phyloP scores from a whole-genome alignment of 352 stramenopile genomes.

The Globisporangium emineosum region DNA sequence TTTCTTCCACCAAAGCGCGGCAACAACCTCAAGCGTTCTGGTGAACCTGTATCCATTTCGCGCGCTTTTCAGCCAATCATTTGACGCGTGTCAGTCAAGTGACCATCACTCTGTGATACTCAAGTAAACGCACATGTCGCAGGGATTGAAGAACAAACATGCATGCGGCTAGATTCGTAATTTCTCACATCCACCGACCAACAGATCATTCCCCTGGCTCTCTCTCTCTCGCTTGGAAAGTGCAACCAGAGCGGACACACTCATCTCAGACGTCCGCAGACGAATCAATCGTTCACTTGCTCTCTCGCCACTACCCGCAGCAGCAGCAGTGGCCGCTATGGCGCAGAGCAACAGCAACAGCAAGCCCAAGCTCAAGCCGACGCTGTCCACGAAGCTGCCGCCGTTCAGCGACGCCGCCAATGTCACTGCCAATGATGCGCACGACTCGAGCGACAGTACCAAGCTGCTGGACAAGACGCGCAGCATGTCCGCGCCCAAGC shows the following conservation, averaged over 20 bases:
- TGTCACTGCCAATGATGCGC: not conserved
- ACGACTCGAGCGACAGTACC: constrained; percentile 11
- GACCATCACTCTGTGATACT: constrained; percentile 18
- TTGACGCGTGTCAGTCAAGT: not conserved
- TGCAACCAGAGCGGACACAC: not conserved
- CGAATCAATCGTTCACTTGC: constrained; percentile 4
- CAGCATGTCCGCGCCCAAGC: not conserved
- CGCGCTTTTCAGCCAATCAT: constrained; percentile 6
- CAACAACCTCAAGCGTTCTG: not conserved
- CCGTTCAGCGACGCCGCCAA: not conserved
- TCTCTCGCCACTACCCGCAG: not conserved
- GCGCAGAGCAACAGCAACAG: not conserved
- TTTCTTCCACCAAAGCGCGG: not conserved
- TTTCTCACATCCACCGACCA: not conserved
- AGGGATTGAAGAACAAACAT: not conserved
- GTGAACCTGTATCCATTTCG: not conserved
- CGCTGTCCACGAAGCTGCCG: constrained; percentile 4
- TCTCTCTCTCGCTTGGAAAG: not conserved
- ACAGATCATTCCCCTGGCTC: not conserved
- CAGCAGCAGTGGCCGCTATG: not conserved
- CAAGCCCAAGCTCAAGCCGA: constrained; percentile 6
- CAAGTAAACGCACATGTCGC: not conserved
- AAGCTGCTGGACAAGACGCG: constrained; percentile 12
- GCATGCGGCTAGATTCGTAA: not conserved
- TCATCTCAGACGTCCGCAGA: not conserved